Base-by-base conservation (phyloP, 2,329 filamentous ascomycete genomes). In the Colletotrichum lini region DNA sequence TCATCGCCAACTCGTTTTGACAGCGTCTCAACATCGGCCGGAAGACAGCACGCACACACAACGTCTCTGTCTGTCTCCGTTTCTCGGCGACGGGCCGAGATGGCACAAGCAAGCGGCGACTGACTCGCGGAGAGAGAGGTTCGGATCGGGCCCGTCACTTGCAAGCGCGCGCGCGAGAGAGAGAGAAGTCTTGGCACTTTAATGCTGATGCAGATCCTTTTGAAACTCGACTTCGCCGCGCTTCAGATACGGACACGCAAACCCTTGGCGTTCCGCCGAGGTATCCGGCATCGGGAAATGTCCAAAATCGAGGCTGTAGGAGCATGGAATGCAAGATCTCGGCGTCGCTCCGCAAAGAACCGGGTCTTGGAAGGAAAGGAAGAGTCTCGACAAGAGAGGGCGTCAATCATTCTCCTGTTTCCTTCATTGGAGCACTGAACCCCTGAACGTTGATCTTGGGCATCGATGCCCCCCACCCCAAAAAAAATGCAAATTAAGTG, bases 161-260 rank as follows among this genome's bases (percentile, higher is more conserved):
- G 56, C 21, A 42, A 42, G 47, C 21, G 35, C 23, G 23, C 23
- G 23, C 23, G 23, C 23, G 23, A 38, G 58, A 35, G 8, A 9
- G 30, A 9, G 30, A 35, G 8, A 35, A 9, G 26, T 44, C 58
- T 62, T 59, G 65, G 58, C 65, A 54, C 47, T 45, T 60, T 58
- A 58, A 47, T 64, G 61, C 50, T 47, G 61, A n/a, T 26, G 50
- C 53, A 58, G 65, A 68, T 71, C 58, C 59, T 71, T 45, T 63
- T 65, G 65, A 68, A 71, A 69, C 65, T 44, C 35, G n/a, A 7
- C 30, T 63, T 47, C 30, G 15, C 58, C 44, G 35, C 59, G 59
- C 57, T 71, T 71, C 65, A 56, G 58, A 63, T 59, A 47, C 47
- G 7, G 38, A 26, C 30, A 35, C 23, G 8, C 13, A n/a, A 30